These are phyloP conservation scores for Prunus mira DNA, from an alignment of 306 rosid genomes.

Conservation along the genomic window DNA sequence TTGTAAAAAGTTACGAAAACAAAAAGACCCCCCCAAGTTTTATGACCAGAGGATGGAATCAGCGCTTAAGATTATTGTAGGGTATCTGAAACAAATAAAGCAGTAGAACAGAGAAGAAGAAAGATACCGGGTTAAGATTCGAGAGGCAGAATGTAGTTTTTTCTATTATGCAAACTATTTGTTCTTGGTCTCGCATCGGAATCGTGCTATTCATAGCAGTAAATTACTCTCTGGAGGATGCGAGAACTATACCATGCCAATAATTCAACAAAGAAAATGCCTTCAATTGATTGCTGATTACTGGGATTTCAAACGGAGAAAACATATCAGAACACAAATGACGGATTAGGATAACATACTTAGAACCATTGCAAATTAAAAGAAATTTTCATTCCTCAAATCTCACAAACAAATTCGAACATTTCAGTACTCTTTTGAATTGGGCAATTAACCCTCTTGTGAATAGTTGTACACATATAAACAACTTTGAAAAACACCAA, in stretches of 20 bases:
- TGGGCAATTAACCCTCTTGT: conserved; percentile 20
- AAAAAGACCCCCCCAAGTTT: too few species aligned
- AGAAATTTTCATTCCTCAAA: conserved; percentile 13
- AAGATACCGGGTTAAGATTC: neutral
- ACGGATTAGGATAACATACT: neutral
- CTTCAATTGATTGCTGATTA: neutral
- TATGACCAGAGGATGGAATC: too few species aligned
- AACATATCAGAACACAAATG: neutral
- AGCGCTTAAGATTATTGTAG: too few species aligned
- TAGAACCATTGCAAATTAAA: conserved; percentile 4
- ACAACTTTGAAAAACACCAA: conserved; percentile 20
- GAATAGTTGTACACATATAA: conserved; percentile 2
- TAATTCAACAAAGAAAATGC: neutral
- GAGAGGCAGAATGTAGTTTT: neutral
- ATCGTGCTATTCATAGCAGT: neutral
- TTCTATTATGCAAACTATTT: neutral
- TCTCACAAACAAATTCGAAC: neutral
- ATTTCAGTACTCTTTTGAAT: conserved; percentile 21
- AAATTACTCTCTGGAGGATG: neutral
- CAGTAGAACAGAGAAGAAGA: neutral
- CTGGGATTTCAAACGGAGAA: neutral
- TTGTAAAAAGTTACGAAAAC: too few species aligned
- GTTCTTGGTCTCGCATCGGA: neutral
- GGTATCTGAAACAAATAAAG: neutral
- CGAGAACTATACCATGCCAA: neutral